Conservation (phyloP, 2,329 filamentous ascomycete species). For the Talaromyces sp. region DNA sequence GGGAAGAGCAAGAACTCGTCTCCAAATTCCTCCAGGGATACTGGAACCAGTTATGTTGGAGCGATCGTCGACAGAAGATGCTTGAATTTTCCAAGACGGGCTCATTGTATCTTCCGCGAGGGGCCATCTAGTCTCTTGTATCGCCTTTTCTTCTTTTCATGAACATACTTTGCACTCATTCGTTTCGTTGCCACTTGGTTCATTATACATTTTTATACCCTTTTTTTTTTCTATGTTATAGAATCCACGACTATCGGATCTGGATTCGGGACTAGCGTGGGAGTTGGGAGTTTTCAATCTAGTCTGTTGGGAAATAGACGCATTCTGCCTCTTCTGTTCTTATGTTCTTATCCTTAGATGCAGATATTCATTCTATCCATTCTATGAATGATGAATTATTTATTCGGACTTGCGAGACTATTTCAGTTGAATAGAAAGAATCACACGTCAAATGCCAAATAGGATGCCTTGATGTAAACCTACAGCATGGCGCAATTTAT, state of each 20-base stretch:
- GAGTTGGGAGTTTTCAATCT: constrained; percentile 14
- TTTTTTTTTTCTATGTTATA: not conserved
- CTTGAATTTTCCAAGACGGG: constrained; percentile 12
- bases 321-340: not conserved
- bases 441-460: too few species aligned
- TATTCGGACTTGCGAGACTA: not conserved
- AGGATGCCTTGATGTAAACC: too few species aligned
- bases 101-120: constrained; percentile 7
- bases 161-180: not conserved
- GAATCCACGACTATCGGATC: not conserved
- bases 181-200: not conserved
- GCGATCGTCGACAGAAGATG: constrained; percentile 16
- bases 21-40: constrained; percentile 21
- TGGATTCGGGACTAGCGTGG: constrained; percentile 14
- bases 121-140: not conserved
- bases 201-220: constrained; percentile 10
- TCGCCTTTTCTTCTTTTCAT: not conserved
- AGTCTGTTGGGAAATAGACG: not conserved
- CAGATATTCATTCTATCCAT: too few species aligned
- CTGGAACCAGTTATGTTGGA: constrained; percentile 27
- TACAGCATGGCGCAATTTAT: too few species aligned
- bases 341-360: not conserved
- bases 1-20: constrained; percentile 34
- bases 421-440: too few species aligned
- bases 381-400: not conserved